phyloP scores from a whole-genome alignment of 805 yeast species.

The Schwanniomyces yamadae region DNA sequence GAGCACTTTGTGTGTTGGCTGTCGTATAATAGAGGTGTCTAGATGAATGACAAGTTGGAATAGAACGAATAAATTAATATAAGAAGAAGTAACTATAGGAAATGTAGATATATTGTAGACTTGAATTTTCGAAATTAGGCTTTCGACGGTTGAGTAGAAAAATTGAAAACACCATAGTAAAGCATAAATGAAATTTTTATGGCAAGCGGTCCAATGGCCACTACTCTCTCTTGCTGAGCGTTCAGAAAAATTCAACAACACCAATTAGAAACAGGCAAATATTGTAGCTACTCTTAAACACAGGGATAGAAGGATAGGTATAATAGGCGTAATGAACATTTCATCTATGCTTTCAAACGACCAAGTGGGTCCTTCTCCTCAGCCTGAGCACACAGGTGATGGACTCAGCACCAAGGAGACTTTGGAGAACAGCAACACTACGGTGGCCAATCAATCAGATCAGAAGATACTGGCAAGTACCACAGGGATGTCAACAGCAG shows the following conservation, averaged over 20 bases:
- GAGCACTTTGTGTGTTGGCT: no score
- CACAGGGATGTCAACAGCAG: not conserved
- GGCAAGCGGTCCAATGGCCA: constrained; percentile 7
- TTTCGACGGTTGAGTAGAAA: no score
- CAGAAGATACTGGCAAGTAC: not conserved
- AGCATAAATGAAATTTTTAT: constrained; percentile 9
- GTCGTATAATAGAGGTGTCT: no score
- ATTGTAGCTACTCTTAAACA: not conserved
- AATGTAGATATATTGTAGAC: no score
- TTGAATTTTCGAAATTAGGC: no score
- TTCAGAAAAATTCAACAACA: constrained; percentile 5
- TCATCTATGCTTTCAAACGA: constrained; percentile 36
- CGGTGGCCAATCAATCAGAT: no score
- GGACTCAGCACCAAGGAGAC: not conserved
- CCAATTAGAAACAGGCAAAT: constrained; percentile 1
- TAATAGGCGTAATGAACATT: constrained; percentile 25
- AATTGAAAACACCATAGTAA: no score
- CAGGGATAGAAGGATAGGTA: constrained; percentile 4
- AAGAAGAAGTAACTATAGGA: no score
- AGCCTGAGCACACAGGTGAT: constrained; percentile 6
- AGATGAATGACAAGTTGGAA: no score
- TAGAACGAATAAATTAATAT: no score
- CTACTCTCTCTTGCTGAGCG: constrained; percentile 9
- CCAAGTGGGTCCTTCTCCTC: constrained; percentile 12
- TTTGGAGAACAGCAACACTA: not conserved